Conservation (phyloP, 768 basidiomycete genomes). For the Podaxis sp. region DNA sequence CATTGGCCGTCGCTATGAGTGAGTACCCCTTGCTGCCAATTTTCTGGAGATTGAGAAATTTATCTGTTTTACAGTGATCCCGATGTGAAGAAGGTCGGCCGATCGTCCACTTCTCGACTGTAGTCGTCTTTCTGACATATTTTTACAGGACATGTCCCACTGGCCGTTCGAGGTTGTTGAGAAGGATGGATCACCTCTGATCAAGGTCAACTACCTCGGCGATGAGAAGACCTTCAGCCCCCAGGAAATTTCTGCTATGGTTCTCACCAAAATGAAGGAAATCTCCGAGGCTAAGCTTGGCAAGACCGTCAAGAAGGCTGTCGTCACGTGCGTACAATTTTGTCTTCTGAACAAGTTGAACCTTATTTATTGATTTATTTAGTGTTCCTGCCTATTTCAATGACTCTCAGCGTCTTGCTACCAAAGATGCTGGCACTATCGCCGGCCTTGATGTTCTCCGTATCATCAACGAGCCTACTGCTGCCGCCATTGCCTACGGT, state of each 20-base stretch:
- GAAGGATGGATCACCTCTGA: conserved; percentile 94
- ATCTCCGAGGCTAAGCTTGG: conserved; percentile 99
- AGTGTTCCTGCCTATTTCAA: conserved; percentile 99
- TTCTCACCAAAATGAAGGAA: conserved; percentile 99
- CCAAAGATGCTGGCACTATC: conserved; percentile 98
- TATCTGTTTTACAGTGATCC: conserved; percentile 56
- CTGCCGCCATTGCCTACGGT: conserved; percentile 98
- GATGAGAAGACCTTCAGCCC: conserved; percentile 97
- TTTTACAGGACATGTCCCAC: conserved; percentile 79
- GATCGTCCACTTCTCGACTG: conserved; percentile 12
- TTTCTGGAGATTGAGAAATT: not conserved
- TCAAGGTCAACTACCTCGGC: conserved; percentile 92
- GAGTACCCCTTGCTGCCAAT: conserved; percentile 22
- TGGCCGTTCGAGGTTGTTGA: conserved; percentile 98
- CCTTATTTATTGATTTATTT: conserved; percentile 5
- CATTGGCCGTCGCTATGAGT: conserved; percentile 97
- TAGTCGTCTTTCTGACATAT: conserved; percentile 12
- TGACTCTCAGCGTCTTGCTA: conserved; percentile 98
- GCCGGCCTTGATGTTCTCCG: conserved; percentile 98
- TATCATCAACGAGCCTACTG: conserved; percentile 99
- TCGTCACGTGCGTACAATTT: conserved; percentile 75
- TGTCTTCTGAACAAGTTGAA: conserved; percentile 7
- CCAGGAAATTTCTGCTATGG: conserved; percentile 99
- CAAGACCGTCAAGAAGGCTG: conserved; percentile 97
- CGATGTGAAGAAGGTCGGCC: conserved; percentile 81